Percentiles rank a stretch among this genome's conserved stretches.
Conservation (phyloP, 805 yeast species). For the Schwanniomyces pseudopolymorphus region DNA sequence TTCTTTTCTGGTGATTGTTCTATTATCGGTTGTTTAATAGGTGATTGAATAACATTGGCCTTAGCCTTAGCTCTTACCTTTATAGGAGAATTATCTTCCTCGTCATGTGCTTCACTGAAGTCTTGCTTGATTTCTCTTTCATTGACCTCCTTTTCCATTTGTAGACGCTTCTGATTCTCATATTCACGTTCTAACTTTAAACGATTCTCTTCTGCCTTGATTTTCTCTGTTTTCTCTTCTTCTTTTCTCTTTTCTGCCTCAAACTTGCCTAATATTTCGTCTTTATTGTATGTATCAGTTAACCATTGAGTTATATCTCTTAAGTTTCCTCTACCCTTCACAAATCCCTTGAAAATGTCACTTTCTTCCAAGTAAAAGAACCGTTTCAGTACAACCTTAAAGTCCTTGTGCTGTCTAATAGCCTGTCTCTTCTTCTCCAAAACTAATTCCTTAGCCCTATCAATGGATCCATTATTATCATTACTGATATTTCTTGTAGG, state of each 20-base stretch:
- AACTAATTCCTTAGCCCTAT: constrained; percentile 22
- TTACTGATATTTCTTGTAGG: constrained; percentile 10
- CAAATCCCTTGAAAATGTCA: constrained; percentile 41
- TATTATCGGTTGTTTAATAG: constrained; percentile 10
- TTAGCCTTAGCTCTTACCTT: constrained; percentile 34
- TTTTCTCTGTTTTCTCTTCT: constrained; percentile 10
- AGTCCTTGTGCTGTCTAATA: constrained; percentile 37
- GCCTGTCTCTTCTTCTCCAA: constrained; percentile 37
- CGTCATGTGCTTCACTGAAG: constrained; percentile 15
- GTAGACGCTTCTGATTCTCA: constrained; percentile 9
- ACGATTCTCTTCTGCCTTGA: constrained; percentile 11
- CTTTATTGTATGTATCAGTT: constrained; percentile 31
- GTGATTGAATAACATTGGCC: constrained; percentile 20
- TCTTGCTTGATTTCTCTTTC: constrained; percentile 5
- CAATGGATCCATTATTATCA: constrained; percentile 7
- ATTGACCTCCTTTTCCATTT: constrained; percentile 5
- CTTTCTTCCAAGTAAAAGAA: constrained; percentile 41
- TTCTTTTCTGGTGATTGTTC: constrained; percentile 8
- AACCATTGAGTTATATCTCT: constrained; percentile 40
- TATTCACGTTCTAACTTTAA: constrained; percentile 15
- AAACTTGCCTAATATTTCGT: constrained; percentile 18
- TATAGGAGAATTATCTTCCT: constrained; percentile 38
- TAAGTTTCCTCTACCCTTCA: constrained; percentile 42
- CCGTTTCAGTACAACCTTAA: constrained; percentile 33
- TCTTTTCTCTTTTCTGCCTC: constrained; percentile 13